Base-by-base conservation (phyloP, 257 asterid species). In the Scutellaria minor region DNA sequence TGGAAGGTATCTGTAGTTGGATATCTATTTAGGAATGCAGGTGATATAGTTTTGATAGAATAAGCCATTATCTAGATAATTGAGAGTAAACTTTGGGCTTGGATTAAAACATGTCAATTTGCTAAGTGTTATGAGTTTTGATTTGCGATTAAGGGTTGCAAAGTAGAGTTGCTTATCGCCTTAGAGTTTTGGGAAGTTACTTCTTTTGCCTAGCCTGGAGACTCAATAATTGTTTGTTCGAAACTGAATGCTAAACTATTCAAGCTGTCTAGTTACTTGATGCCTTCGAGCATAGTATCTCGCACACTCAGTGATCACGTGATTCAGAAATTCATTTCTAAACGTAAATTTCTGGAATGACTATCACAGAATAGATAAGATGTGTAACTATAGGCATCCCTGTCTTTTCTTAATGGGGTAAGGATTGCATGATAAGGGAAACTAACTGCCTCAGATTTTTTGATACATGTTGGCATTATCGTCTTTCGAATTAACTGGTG, bases 21-120 rank as follows among this genome's bases (percentile, higher is more conserved):
- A 18, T 9, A 20, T 54, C 6, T 14, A 51, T 64, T n/a, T 64
- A 14, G 50, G 37, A 37, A 64, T 63, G 31, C 63, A 9, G 53
- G 42, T 54, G 35, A 5, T 18, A 0, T 37, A 14, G 13, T 45
- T 56, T 47, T 3, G 27, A 20, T 9, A 13, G 73, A 61, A 8
- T 40, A 47, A 53, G 76, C 62, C 50, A 65, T 24, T 68, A 60
- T 60, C 51, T 39, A 18, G 62, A 47, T 56, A 57, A 47, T 58
- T 37, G 27, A 37, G 61, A 35, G 48, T 39, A 44, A 65, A 31
- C 1, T 20, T 18, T 9, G 40, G 51, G 48, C 40, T 9, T 44
- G 59, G 24, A 52, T 40, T 42, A 31, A 31, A 55, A 35, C 1
- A 44, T 54, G 50, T 39, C 62, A 13, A 11, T 11, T 58, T 45